These are phyloP conservation scores for Lasiosphaeria ovina DNA, from an alignment of 495 filamentous ascomycete genomes.

Conservation along the genomic window DNA sequence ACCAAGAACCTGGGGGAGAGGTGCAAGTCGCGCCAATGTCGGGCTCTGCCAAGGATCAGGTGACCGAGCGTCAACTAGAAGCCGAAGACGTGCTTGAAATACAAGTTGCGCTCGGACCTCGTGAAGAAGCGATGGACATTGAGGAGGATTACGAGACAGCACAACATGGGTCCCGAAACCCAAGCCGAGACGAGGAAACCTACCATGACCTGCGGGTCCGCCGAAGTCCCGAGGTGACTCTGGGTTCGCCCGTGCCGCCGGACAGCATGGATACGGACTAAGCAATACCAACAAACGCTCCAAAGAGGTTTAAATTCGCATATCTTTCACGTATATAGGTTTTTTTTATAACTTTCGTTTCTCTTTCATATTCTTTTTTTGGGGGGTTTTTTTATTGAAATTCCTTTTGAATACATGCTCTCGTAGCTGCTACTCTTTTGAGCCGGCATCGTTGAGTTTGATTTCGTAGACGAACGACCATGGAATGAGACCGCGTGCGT, in stretches of 20 bases:
- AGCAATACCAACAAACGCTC: not conserved
- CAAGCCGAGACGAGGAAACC: constrained; percentile 7
- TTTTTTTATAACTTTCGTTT: too few relatives aligned
- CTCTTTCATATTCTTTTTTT: not conserved
- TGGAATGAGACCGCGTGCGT: too few relatives aligned
- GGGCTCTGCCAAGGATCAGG: not conserved
- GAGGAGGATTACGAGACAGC: constrained; percentile 9
- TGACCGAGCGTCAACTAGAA: not conserved
- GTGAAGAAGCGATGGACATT: constrained; percentile 20
- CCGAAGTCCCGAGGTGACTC: constrained; percentile 30
- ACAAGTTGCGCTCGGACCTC: constrained; percentile 14
- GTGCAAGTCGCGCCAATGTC: not conserved
- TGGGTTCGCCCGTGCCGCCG: constrained; percentile 31
- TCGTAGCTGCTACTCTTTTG: too few relatives aligned
- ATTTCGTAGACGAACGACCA: too few relatives aligned
- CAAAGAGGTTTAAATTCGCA: not conserved
- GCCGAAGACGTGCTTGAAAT: constrained; percentile 18
- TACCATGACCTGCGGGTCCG: constrained; percentile 8
- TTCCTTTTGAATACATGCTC: not conserved
- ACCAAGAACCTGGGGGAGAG: not conserved
- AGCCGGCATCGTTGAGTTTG: too few relatives aligned
- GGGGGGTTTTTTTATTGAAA: not conserved
- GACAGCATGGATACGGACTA: constrained; percentile 33
- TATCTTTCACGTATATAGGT: too few relatives aligned
- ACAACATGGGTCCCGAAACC: not conserved